Base-by-base conservation (phyloP, 75 land plant species). In the Sequoia sempervirens region DNA sequence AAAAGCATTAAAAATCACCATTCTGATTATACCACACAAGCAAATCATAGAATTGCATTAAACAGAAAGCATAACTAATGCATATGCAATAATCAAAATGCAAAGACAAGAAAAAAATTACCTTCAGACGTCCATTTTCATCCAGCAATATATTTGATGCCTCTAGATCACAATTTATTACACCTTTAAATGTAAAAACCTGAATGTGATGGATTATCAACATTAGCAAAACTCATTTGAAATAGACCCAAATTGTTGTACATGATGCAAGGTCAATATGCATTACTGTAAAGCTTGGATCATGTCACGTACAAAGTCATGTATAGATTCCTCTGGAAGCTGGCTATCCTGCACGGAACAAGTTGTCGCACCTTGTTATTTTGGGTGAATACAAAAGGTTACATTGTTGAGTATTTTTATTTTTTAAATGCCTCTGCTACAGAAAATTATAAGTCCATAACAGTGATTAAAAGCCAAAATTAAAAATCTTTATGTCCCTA, bases 81-180 rank as follows among this genome's bases (percentile, higher is more conserved):
- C 15, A 23, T n/a, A 76, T 76, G n/a, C 64, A 34, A n/a, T 2
- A 83, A 41, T 68, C 46, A 72, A 58, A 54, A 34, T 17, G 46
- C 4, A 23, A 53, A 15, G 5, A 78, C 30, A 7, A 79, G 12
- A 83, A 26, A 23, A 9, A 75, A 52, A 47, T 13, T 88, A 93
- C 99, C 99, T 98, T 98, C 73, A 91, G 90, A 12, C 89, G 95
- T 26, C 99, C 99, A 95, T 94, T 96, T 81, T 98, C 99, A 92
- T 98, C 99, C 37, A 98, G 86, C 68, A 98, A 83, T 70, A 98
- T 88, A 79, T 98, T 98, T 84, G 99, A 98, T 54, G 99, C 99
- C 81, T 98, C 96, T 28, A 98, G 82, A 82, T 98, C 99, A 88
- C 97, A 96, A 84, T 96, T 96, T 54, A 98, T 94, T 34, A 98